Evolutionary conservation across 225 moss, liverwort and hornwort species (phyloP).

Genomic region (Takakia lepidozioides): DNA sequence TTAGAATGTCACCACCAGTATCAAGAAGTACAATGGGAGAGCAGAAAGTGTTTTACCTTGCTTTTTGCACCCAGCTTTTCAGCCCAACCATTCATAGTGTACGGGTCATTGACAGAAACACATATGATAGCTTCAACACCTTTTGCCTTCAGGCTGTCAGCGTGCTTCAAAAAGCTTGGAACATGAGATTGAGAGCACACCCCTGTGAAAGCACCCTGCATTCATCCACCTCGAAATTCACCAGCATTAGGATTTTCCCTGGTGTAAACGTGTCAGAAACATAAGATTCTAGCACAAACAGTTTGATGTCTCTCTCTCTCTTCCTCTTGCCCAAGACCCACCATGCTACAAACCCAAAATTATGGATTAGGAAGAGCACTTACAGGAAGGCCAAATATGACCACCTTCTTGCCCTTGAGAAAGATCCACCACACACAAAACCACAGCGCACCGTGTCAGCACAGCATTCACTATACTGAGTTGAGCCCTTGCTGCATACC

Average conservation of each 20-base stretch:
- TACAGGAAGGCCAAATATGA: constrained; percentile 54
- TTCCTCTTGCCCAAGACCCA: too few relatives aligned
- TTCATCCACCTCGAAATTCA: neutral
- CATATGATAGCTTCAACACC: constrained; percentile 43
- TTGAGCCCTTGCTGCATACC: too few relatives aligned
- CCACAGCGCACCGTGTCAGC: neutral
- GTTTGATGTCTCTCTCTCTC: too few relatives aligned
- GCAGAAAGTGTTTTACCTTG: too few relatives aligned
- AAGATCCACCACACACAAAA: neutral
- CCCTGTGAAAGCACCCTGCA: constrained; percentile 53
- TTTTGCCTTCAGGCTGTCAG: constrained; percentile 34
- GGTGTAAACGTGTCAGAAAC: too few relatives aligned
- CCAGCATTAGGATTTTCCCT: too few relatives aligned
- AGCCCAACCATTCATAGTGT: constrained; percentile 43
- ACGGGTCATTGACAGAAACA: constrained; percentile 48
- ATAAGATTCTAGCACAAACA: too few relatives aligned
- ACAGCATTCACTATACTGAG: too few relatives aligned
- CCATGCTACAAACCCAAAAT: too few relatives aligned
- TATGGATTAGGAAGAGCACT: too few relatives aligned
- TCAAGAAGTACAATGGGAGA: too few relatives aligned
- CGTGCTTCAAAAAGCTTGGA: constrained; percentile 40
- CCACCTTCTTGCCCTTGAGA: constrained; percentile 43
- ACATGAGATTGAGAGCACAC: constrained; percentile 47
- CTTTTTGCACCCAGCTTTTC: constrained; percentile 34
- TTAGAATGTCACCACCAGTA: too few relatives aligned